Evolutionary conservation across 2,329 filamentous ascomycete genomes (phyloP).

Genomic region (Penicillium olsonii): DNA sequence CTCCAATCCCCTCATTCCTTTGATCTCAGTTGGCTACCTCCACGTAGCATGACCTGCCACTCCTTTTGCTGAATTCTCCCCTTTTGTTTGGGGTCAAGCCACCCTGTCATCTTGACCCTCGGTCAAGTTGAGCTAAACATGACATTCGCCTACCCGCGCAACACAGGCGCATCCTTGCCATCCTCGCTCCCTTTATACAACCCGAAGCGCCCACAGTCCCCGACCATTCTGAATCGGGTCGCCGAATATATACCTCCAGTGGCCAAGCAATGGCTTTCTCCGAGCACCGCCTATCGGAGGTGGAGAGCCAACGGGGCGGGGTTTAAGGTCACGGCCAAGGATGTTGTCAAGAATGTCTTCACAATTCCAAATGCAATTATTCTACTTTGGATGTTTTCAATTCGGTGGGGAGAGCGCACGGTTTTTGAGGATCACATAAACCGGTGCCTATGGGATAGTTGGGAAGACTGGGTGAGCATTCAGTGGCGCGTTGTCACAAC

Average conservation of each 20-base stretch:
- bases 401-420: conserved; percentile 84
- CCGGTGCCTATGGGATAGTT: conserved; percentile 77
- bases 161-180: conserved; percentile 25
- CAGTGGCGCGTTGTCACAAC: not conserved
- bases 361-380: conserved; percentile 66
- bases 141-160: conserved; percentile 38
- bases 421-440: conserved; percentile 71
- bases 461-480: conserved; percentile 83
- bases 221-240: conserved; percentile 12
- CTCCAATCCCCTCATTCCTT: conserved; percentile 1
- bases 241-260: conserved; percentile 22
- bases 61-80: conserved; percentile 19
- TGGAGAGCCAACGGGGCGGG: conserved; percentile 16
- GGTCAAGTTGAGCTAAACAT: conserved; percentile 27
- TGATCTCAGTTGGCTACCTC: not conserved
- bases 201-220: conserved; percentile 12
- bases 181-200: conserved; percentile 29
- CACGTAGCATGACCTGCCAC: conserved; percentile 21
- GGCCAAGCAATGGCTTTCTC: conserved; percentile 25
- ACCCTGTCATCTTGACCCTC: conserved; percentile 8
- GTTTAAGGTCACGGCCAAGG: conserved; percentile 16
- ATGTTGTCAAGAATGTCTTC: conserved; percentile 22
- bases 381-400: conserved; percentile 70
- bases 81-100: conserved; percentile 16
- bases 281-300: conserved; percentile 13